These are phyloP conservation scores for Meyerozyma carpophila DNA, from an alignment of 1,139 yeast species.

Conservation along the genomic window DNA sequence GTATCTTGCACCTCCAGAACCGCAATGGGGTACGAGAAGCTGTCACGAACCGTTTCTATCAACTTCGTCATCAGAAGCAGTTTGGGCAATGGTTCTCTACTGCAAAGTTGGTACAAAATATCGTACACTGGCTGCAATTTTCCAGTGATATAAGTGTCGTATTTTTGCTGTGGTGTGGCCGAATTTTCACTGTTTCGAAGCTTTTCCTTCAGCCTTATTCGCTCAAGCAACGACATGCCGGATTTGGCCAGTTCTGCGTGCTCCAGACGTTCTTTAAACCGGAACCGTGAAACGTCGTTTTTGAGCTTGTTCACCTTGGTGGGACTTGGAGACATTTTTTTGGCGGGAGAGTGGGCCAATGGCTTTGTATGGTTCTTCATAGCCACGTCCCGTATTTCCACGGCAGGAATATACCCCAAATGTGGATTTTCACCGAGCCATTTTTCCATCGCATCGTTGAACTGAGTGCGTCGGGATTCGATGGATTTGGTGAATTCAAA, in stretches of 20 bases:
- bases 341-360: constrained; percentile 8
- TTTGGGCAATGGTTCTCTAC: constrained; percentile 6
- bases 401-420: not conserved
- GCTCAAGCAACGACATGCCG: constrained; percentile 38
- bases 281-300: constrained; percentile 29
- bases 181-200: constrained; percentile 7
- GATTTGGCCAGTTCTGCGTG: constrained; percentile 9
- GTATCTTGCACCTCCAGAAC: constrained; percentile 28
- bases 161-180: constrained; percentile 27
- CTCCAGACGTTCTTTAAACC: constrained; percentile 23
- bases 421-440: constrained; percentile 10
- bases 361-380: not conserved
- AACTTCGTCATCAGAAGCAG: constrained; percentile 22
- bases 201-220: constrained; percentile 35
- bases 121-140: constrained; percentile 38
- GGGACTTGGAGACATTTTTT: constrained; percentile 8
- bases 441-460: constrained; percentile 3
- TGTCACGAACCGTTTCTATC: constrained; percentile 27
- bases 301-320: constrained; percentile 20
- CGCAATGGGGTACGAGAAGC: constrained; percentile 28
- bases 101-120: constrained; percentile 24
- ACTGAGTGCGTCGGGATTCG: not conserved
- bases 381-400: constrained; percentile 3
- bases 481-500: not conserved
- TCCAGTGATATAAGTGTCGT: constrained; percentile 32